A percentile compares a stretch with the other conserved stretches of the same genome.
phyloP scores from a whole-genome alignment of 176 grass and related monocot species.

The Puccinellia tenuiflora region DNA sequence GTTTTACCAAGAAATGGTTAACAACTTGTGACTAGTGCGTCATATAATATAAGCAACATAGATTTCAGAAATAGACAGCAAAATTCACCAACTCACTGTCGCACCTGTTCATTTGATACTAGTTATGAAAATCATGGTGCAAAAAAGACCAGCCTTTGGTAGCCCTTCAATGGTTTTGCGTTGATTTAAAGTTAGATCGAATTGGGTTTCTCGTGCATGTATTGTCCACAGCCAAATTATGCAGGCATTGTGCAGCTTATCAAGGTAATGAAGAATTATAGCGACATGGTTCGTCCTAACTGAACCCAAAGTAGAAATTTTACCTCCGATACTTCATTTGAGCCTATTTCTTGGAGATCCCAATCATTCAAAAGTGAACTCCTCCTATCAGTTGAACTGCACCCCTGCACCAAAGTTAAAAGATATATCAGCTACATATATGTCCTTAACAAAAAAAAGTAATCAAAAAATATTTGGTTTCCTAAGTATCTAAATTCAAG shows the following conservation, averaged over 20 bases:
- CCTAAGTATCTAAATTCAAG: not conserved
- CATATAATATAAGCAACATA: not conserved
- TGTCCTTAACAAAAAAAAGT: not conserved
- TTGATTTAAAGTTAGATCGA: not conserved
- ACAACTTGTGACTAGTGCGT: not conserved
- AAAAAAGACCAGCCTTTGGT: slow-evolving; percentile 5
- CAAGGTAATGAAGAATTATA: not conserved
- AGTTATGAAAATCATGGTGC: slow-evolving; percentile 1
- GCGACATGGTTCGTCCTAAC: not conserved
- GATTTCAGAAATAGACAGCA: not conserved
- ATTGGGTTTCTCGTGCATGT: not conserved
- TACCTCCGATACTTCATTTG: slow-evolving; percentile 94
- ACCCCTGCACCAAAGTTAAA: slow-evolving; percentile 54
- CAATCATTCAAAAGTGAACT: slow-evolving; percentile 74
- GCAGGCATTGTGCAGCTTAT: not conserved
- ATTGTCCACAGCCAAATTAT: not conserved
- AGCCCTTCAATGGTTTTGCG: not conserved
- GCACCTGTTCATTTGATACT: not conserved
- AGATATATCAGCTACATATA: slow-evolving; percentile 6
- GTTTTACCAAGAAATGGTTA: not conserved
- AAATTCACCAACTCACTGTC: not conserved
- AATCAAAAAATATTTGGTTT: slow-evolving; percentile 12
- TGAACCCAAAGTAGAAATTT: slow-evolving; percentile 31
- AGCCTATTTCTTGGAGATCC: slow-evolving; percentile 93
- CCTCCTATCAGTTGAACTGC: slow-evolving; percentile 73